Conservation (phyloP, 139 green algal genomes). For the Coccomyxa sp. region DNA sequence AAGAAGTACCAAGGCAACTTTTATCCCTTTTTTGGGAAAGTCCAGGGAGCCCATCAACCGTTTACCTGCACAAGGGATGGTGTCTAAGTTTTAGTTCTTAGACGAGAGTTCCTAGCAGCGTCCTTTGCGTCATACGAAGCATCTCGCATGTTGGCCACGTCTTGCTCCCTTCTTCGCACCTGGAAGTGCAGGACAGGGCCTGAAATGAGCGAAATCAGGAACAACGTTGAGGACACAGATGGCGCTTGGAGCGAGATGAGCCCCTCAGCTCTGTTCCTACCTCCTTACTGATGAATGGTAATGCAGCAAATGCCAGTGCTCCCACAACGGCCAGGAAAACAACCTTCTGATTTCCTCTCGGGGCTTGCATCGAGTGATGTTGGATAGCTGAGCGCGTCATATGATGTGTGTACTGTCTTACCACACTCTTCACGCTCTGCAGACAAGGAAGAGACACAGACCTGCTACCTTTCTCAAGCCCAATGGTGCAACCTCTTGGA, state of each 20-base stretch:
- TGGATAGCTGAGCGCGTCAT: background rate
- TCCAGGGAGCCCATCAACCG: no score
- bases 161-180: background rate
- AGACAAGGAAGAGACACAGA: background rate
- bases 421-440: background rate
- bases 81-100: background rate
- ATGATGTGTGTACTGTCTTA: background rate
- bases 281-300: background rate
- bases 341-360: background rate
- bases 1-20: no score
- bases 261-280: background rate
- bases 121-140: conserved; percentile 3
- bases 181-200: background rate
- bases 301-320: background rate
- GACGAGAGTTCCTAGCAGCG: background rate
- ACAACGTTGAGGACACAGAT: background rate
- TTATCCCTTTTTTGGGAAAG: no score
- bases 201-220: background rate
- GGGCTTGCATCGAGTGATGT: background rate
- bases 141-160: conserved; percentile 2
- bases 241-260: no score
- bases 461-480: background rate
- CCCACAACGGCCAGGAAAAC: background rate
- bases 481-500: background rate
- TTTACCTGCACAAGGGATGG: no score